Evolutionary conservation across 1,284 basidiomycete species (phyloP), one percentile per base, ranked within the genome.

Genomic region (Cutaneotrichosporon dermatis): DNA sequence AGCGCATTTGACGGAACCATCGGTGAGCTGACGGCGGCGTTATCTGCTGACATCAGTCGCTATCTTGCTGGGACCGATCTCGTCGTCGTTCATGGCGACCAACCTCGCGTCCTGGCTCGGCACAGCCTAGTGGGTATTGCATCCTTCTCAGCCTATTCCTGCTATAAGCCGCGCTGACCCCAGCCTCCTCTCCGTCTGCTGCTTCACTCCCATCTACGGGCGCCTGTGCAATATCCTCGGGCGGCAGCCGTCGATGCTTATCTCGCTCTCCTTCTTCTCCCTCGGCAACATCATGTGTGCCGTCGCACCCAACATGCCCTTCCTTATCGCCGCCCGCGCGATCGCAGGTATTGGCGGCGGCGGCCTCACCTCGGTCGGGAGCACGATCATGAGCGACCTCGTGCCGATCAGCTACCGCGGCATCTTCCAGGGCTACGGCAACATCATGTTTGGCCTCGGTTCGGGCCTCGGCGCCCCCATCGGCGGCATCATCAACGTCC

Each of bases 311-410:
- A 88, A 86, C 8, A 94, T 94, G 91, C 82, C 86, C 65, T 76
- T 83, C n/a, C 81, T 94, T 58, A 90, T 94, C 62, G 82, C 82
- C 58, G 88, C 89, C 52, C 84, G 92, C 15, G 87, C 88, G 10
- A 76, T 93, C 46, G 91, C 92, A 42, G 91, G 91, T 51, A 90
- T 93, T 85, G 91, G 92, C 58, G 90, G 92, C 61, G 90, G 91
- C 74, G 90, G 90, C 83, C 60, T 79, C 42, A 71, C 69, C 12
- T 68, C 65, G 16, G 71, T 76, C 8, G 66, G 69, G 8, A 69
- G 66, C 37, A 76, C 76, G 0, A 74, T 79, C 55, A 68, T 73
- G 58, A 68, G 64, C 16, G 78, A 79, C 57, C 66, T 76, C 33
- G 74, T 91, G 67, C 41, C 60, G 63, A 92, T 90, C 68, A 88